Evolutionary conservation across 1,284 basidiomycete genomes (phyloP), one percentile per base, ranked within the genome.

Genomic region (Leccinum pallidistipes): DNA sequence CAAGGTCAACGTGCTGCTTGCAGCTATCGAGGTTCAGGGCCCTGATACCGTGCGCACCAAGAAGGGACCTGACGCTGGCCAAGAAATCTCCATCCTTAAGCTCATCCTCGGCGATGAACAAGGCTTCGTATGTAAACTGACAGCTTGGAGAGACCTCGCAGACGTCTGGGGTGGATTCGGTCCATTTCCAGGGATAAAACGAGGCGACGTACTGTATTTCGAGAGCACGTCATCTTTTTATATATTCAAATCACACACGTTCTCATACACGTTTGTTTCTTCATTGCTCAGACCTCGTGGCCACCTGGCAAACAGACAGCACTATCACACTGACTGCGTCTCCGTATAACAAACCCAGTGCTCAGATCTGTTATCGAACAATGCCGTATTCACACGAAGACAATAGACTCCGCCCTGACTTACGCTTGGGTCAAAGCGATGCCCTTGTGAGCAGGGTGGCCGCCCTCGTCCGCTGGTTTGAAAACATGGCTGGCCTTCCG

Each of bases 331-430:
- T 91, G 27, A 85, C 84, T 0, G 89, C 88, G 0, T 91, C 89
- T 0, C 83, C 85, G 11, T 80, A 84, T 65, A 78, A 86, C 21
- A 83, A 81, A 55, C 87, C 88, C 2, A 76, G 70, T 56, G 71
- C 85, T 56, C 80, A 86, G 65, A 85, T 92, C 11, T 92, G 91
- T 69, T 92, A 88, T 73, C 83, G 91, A 10, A 87, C 88, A 7
- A 83, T 92, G 81, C 88, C 89, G 7, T 81, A 82, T 63, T 77
- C 79, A 0, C 79, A 79, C n/a, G 79, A 83, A 62, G 90, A 92
- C 69, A 76, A 74, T 18, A 78, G 77, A 5, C 74, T 90, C 5
- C 81, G 89, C 5, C 90, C 91, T 24, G 91, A 92, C 72, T 74
- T 92, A 36, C 79, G 89, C 31, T 76, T 92, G 2, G 88, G 86